phyloP scores from a whole-genome alignment of 2,329 filamentous ascomycete genomes.

The Fusarium nisikadoi region DNA sequence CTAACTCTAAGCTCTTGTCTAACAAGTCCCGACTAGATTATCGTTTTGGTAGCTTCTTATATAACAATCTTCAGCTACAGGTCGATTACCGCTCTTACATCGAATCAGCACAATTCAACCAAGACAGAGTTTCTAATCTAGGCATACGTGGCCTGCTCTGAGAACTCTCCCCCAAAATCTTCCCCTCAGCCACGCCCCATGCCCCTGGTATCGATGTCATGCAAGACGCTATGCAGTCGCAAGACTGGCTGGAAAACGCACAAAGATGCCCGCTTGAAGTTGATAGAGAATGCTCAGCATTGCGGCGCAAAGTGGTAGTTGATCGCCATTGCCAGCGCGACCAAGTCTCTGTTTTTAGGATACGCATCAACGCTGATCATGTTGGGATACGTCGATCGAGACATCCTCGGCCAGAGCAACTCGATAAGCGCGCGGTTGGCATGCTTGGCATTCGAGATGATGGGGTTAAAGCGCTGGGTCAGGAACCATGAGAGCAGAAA shows the following conservation, averaged over 20 bases:
- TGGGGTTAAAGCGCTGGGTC: background rate
- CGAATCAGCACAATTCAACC: background rate
- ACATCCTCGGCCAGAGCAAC: background rate
- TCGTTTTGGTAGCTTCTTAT: too few relatives aligned
- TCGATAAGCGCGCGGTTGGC: background rate
- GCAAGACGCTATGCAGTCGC: too few relatives aligned
- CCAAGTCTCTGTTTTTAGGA: background rate
- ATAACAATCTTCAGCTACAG: too few relatives aligned
- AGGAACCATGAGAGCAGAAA: background rate
- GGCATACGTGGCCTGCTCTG: too few relatives aligned
- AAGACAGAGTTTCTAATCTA: background rate
- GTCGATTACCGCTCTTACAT: too few relatives aligned
- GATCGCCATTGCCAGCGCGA: background rate
- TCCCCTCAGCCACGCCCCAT: too few relatives aligned
- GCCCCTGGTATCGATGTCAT: too few relatives aligned
- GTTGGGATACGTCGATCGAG: background rate
- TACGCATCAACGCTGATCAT: background rate
- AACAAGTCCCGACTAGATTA: too few relatives aligned
- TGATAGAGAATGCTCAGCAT: background rate
- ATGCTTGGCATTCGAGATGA: background rate
- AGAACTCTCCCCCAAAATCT: too few relatives aligned
- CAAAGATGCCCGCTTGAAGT: background rate
- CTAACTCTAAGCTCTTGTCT: accelerated
- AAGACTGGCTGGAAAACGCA: background rate
- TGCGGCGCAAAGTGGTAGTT: background rate